Conservation (phyloP, 192 early-diverging fungal species). For the Dimargaris cristalligena region DNA sequence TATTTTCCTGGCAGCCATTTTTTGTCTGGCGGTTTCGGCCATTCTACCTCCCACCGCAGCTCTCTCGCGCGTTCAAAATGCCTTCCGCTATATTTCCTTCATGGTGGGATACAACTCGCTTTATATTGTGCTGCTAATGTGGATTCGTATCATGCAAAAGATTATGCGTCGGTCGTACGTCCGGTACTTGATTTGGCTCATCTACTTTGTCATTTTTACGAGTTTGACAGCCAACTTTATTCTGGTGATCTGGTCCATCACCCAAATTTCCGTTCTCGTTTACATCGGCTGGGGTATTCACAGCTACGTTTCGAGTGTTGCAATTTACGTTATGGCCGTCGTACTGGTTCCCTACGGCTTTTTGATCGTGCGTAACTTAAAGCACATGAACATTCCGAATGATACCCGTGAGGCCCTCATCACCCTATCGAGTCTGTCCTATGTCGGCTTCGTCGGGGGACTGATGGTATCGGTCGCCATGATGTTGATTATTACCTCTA, state of each 20-base stretch:
- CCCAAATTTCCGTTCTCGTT: not conserved
- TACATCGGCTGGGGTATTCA: conserved; percentile 8
- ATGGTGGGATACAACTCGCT: conserved; percentile 3
- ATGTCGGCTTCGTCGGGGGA: conserved; percentile 5
- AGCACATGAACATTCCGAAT: not conserved
- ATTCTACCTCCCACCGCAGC: not conserved
- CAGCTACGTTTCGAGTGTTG: conserved; percentile 6
- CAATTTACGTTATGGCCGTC: not conserved
- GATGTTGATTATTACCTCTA: conserved; percentile 4
- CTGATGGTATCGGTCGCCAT: not conserved
- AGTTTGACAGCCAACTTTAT: not conserved
- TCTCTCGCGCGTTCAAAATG: conserved; percentile 8
- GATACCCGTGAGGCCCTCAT: conserved; percentile 1
- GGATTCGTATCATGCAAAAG: conserved; percentile 7
- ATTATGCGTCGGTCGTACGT: conserved; percentile 1
- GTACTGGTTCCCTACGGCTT: conserved; percentile 1
- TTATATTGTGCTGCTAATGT: conserved; percentile 6
- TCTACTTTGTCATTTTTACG: not conserved
- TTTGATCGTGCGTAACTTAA: conserved; percentile 5
- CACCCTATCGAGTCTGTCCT: not conserved
- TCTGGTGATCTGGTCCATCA: conserved; percentile 4
- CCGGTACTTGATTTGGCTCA: not conserved
- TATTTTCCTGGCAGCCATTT: conserved; percentile 7
- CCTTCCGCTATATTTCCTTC: conserved; percentile 3
- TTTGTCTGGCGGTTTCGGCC: not conserved